Conservation (phyloP, 495 filamentous ascomycete genomes). For the Aspergillus olivimuriae region DNA sequence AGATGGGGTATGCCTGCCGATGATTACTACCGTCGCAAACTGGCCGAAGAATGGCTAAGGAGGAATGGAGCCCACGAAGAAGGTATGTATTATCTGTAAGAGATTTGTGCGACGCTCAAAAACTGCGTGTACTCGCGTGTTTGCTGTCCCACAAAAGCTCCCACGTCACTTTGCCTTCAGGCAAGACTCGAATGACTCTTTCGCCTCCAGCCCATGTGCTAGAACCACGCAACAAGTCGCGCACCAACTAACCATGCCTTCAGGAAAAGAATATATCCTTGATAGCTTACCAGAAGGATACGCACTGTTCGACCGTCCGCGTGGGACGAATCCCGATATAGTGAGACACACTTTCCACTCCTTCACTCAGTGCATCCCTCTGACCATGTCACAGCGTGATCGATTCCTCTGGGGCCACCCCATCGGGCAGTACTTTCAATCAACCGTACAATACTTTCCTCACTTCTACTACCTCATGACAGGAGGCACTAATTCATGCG, state of each 20-base stretch:
- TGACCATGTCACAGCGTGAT: slow-evolving; percentile 31
- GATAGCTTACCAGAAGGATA: slow-evolving; percentile 52
- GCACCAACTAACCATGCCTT: not conserved
- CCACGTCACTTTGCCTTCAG: too few relatives aligned
- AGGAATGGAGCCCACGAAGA: slow-evolving; percentile 22
- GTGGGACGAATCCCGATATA: slow-evolving; percentile 26
- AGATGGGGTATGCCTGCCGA: slow-evolving; percentile 15
- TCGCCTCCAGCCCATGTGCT: too few relatives aligned
- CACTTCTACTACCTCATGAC: slow-evolving; percentile 55
- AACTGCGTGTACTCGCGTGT: too few relatives aligned
- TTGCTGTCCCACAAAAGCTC: too few relatives aligned
- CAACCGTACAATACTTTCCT: slow-evolving; percentile 46
- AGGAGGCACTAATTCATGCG: slow-evolving; percentile 26
- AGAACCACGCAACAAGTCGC: not conserved
- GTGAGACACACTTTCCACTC: slow-evolving; percentile 20
- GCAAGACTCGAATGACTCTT: too few relatives aligned
- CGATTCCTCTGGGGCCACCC: slow-evolving; percentile 52
- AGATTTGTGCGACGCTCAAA: not conserved
- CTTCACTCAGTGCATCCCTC: not conserved
- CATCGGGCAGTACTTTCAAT: slow-evolving; percentile 41
- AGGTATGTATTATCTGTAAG: too few relatives aligned
- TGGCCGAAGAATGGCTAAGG: slow-evolving; percentile 35
- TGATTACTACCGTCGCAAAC: slow-evolving; percentile 21
- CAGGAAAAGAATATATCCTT: slow-evolving; percentile 45
- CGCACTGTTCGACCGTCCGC: slow-evolving; percentile 38